Conservation (phyloP, 2,329 filamentous ascomycete species). For the Passalora sequoiae region DNA sequence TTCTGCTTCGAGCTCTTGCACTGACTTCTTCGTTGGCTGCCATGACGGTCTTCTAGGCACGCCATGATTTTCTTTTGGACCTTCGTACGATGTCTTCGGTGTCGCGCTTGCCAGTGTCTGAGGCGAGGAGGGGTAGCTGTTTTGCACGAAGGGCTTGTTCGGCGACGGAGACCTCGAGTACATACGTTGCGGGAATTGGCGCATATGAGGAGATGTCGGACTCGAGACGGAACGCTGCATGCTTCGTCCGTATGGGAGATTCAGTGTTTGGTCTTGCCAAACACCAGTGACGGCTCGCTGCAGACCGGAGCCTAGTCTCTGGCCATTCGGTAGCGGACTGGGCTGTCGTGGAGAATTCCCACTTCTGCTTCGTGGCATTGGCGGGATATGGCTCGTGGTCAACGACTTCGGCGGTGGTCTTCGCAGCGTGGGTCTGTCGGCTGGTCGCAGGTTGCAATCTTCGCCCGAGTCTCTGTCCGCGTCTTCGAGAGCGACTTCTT, state of each 20-base stretch:
- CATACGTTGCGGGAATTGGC: slow-evolving; percentile 13
- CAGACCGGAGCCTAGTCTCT: slow-evolving; percentile 32
- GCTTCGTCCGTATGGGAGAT: slow-evolving; percentile 35
- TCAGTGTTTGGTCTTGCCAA: slow-evolving; percentile 34
- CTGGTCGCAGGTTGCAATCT: slow-evolving; percentile 39
- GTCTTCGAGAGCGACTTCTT: slow-evolving; percentile 84
- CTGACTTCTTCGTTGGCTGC: slow-evolving; percentile 66
- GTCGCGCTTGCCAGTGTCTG: slow-evolving; percentile 18
- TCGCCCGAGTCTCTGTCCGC: slow-evolving; percentile 40
- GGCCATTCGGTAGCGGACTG: slow-evolving; percentile 17
- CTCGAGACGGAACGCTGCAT: slow-evolving; percentile 40
- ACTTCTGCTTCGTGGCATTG: slow-evolving; percentile 9
- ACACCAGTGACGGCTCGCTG: slow-evolving; percentile 38
- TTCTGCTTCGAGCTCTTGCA: slow-evolving; percentile 67
- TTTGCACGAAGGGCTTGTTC: slow-evolving; percentile 22
- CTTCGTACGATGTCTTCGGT: slow-evolving; percentile 23
- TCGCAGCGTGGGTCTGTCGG: slow-evolving; percentile 30
- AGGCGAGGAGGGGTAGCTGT: slow-evolving; percentile 17
- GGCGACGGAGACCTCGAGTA: slow-evolving; percentile 34
- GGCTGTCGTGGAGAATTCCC: slow-evolving; percentile 17
- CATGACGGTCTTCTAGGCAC: slow-evolving; percentile 47
- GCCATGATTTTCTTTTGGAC: slow-evolving; percentile 10
- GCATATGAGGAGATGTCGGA: slow-evolving; percentile 29
- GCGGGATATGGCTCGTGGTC: slow-evolving; percentile 8
- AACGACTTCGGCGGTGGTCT: slow-evolving; percentile 23